These are phyloP conservation scores for Geotrichum reessii DNA, from an alignment of 1,139 yeast species.

Conservation along the genomic window DNA sequence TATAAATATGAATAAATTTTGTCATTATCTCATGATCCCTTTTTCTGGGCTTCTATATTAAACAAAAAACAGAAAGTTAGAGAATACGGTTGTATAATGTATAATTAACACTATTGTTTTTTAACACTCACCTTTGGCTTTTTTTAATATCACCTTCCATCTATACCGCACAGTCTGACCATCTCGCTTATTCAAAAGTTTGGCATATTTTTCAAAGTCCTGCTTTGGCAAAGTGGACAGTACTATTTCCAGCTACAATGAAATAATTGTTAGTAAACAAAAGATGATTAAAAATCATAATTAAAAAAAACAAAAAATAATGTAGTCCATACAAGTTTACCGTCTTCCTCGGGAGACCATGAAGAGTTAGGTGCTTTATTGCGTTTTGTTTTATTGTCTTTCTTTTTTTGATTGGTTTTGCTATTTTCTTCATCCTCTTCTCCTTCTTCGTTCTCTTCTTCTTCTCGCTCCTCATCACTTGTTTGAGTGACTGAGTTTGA, in stretches of 20 bases:
- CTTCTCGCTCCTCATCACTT: not conserved
- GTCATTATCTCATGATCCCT: not conserved
- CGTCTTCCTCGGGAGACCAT: slow-evolving; percentile 57
- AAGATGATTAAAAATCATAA: not conserved
- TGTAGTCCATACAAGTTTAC: slow-evolving; percentile 77
- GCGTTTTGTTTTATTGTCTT: slow-evolving; percentile 7
- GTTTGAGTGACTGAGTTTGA: not conserved
- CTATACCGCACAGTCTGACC: slow-evolving; percentile 36
- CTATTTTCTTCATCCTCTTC: slow-evolving; percentile 9
- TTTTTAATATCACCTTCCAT: slow-evolving; percentile 34
- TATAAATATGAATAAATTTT: not conserved
- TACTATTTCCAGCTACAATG: slow-evolving; percentile 30
- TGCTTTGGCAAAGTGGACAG: slow-evolving; percentile 34
- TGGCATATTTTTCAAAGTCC: slow-evolving; percentile 34
- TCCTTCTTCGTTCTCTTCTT: slow-evolving; percentile 9
- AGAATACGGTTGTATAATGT: not conserved
- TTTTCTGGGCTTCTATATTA: slow-evolving; percentile 1
- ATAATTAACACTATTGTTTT: not conserved
- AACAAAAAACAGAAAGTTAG: not conserved
- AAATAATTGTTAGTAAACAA: not conserved
- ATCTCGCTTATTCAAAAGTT: slow-evolving; percentile 33
- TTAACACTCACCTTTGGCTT: slow-evolving; percentile 28
- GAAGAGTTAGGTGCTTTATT: slow-evolving; percentile 47
- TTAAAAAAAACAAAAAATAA: slow-evolving; percentile 32
- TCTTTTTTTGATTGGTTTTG: not conserved